Evolutionary conservation across 2,329 filamentous ascomycete genomes (phyloP).

Genomic region (Talaromyces sp.): DNA sequence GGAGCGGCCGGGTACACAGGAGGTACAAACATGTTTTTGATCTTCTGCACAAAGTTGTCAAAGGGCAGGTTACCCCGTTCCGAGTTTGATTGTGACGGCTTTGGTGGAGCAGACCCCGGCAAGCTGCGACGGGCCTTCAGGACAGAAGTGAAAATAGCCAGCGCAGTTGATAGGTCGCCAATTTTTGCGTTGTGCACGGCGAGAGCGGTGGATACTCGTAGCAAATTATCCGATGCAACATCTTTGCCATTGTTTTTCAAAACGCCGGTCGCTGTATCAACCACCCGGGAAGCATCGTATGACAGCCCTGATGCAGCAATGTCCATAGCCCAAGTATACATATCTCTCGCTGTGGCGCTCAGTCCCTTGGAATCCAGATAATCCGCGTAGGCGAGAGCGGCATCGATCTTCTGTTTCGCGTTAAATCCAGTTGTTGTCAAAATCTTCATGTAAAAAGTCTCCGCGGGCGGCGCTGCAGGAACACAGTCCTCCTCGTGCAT

Average conservation of each 20-base stretch:
- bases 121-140: slow-evolving; percentile 67
- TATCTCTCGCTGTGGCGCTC: slow-evolving; percentile 60
- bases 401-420: slow-evolving; percentile 71
- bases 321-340: slow-evolving; percentile 71
- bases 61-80: slow-evolving; percentile 19
- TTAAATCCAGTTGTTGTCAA: slow-evolving; percentile 75
- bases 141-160: slow-evolving; percentile 81
- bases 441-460: slow-evolving; percentile 75
- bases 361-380: slow-evolving; percentile 76
- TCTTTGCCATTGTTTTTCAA: slow-evolving; percentile 54
- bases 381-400: slow-evolving; percentile 74
- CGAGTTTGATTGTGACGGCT: not conserved
- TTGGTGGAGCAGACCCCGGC: slow-evolving; percentile 28
- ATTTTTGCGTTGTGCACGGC: slow-evolving; percentile 71
- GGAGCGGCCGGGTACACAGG: slow-evolving; percentile 64
- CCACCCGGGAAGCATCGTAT: slow-evolving; percentile 38
- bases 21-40: slow-evolving; percentile 47
- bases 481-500: slow-evolving; percentile 73
- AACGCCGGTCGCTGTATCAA: slow-evolving; percentile 60
- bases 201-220: slow-evolving; percentile 69
- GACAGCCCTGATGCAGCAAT: slow-evolving; percentile 59
- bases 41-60: slow-evolving; percentile 28
- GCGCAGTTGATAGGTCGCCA: slow-evolving; percentile 61
- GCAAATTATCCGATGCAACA: slow-evolving; percentile 64
- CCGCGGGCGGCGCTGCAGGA: slow-evolving; percentile 62